phyloP scores from a whole-genome alignment of 2,329 filamentous ascomycete genomes.

The Phyllosticta ampelicida region DNA sequence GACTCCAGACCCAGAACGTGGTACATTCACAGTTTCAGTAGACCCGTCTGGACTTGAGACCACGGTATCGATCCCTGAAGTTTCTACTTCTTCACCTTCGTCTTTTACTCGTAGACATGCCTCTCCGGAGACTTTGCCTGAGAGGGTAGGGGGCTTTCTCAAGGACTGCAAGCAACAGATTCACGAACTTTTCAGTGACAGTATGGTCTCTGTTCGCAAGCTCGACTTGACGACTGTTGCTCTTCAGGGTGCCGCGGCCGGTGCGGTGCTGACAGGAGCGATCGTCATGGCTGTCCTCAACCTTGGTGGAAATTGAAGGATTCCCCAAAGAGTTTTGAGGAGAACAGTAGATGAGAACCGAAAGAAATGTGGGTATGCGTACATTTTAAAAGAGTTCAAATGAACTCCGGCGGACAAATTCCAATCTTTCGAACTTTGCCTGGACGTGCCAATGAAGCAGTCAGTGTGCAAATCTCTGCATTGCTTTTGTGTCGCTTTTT shows the following conservation, averaged over 20 bases:
- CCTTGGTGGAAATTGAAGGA: background rate
- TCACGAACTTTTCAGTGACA: slow-evolving; percentile 33
- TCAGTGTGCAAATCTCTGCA: background rate
- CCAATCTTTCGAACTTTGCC: background rate
- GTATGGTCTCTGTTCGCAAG: slow-evolving; percentile 33
- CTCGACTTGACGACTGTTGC: slow-evolving; percentile 36
- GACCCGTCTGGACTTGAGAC: slow-evolving; percentile 2
- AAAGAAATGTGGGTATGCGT: background rate
- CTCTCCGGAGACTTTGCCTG: background rate
- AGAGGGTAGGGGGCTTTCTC: background rate
- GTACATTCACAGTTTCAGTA: background rate
- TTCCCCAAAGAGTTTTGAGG: background rate
- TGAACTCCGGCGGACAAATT: background rate
- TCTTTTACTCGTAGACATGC: background rate
- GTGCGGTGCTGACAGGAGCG: slow-evolving; percentile 23
- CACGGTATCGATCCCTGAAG: slow-evolving; percentile 6
- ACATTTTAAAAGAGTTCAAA: background rate
- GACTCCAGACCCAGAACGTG: background rate
- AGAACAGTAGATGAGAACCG: background rate
- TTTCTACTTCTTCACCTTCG: background rate
- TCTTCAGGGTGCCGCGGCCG: slow-evolving; percentile 34
- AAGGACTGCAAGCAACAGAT: slow-evolving; percentile 11
- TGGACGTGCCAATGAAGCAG: background rate
- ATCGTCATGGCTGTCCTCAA: slow-evolving; percentile 1
- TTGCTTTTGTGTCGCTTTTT: too few species aligned